A percentile compares a stretch with the other conserved stretches of the same genome.
Conservation (phyloP, 768 basidiomycete genomes). For the Calocera viscosa region DNA sequence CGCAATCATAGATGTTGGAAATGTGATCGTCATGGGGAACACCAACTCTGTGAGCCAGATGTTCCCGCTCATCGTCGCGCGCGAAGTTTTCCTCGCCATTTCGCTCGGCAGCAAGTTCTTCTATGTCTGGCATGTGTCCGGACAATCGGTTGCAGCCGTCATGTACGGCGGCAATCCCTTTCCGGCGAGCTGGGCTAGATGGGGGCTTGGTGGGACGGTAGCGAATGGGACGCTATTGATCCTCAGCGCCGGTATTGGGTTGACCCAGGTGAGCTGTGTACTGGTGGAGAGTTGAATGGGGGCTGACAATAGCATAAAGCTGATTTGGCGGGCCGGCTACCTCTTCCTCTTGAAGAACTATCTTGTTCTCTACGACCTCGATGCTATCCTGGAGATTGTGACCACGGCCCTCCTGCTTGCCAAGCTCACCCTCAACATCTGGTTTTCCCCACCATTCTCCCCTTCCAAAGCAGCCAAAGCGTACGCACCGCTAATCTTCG, state of each 20-base stretch:
- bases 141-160: slow-evolving; percentile 35
- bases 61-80: slow-evolving; percentile 34
- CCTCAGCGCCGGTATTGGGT: slow-evolving; percentile 35
- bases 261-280: slow-evolving; percentile 56
- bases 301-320: not conserved
- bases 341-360: slow-evolving; percentile 25
- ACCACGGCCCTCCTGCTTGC: slow-evolving; percentile 47
- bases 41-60: slow-evolving; percentile 23
- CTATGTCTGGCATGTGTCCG: slow-evolving; percentile 57
- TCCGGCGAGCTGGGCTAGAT: slow-evolving; percentile 53
- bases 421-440: slow-evolving; percentile 45
- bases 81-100: slow-evolving; percentile 48
- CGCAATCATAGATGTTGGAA: slow-evolving; percentile 48
- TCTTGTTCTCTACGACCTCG: slow-evolving; percentile 44
- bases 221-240: slow-evolving; percentile 42
- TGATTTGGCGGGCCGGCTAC: not conserved
- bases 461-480: slow-evolving; percentile 36
- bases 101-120: slow-evolving; percentile 48
- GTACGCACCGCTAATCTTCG: slow-evolving; percentile 40
- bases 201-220: slow-evolving; percentile 44
- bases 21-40: slow-evolving; percentile 36
- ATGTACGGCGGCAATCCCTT: slow-evolving; percentile 34
- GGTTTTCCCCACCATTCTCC: slow-evolving; percentile 32
- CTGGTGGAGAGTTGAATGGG: slow-evolving; percentile 24
- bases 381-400: slow-evolving; percentile 46